A percentile compares a stretch with the other conserved stretches of the same genome.
Conservation (phyloP, 1,284 basidiomycete genomes). For the Fistulinella staudtii region DNA sequence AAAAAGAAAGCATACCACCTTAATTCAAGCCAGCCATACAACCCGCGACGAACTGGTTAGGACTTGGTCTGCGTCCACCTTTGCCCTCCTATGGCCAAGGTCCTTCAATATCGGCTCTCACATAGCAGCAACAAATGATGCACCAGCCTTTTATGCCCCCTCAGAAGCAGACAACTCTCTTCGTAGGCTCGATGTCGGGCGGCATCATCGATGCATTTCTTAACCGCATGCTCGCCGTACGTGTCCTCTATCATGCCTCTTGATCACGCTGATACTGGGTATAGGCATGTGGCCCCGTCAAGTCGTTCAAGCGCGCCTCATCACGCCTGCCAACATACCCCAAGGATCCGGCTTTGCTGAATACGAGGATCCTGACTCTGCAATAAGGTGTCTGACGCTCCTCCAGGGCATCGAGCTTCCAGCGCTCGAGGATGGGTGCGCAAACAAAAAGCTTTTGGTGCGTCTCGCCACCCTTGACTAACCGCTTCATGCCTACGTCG, state of each 20-base stretch:
- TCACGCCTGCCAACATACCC: constrained; percentile 85
- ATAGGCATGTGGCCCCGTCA: constrained; percentile 84
- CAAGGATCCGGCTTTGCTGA: constrained; percentile 96
- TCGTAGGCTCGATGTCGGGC: constrained; percentile 93
- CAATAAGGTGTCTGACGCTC: constrained; percentile 75
- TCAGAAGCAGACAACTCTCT: constrained; percentile 66
- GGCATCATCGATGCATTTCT: constrained; percentile 83
- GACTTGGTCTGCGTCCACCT: constrained; percentile 80
- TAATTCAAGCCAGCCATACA: constrained; percentile 47
- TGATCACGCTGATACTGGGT: background rate
- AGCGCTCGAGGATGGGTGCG: constrained; percentile 78
- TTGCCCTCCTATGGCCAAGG: constrained; percentile 82
- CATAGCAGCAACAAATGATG: constrained; percentile 71
- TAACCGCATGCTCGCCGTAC: constrained; percentile 72
- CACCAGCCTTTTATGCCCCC: constrained; percentile 58
- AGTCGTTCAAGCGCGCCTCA: constrained; percentile 87
- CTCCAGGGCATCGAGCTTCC: constrained; percentile 86
- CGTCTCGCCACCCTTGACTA: constrained; percentile 36
- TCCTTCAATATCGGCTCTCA: constrained; percentile 81
- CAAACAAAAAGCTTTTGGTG: constrained; percentile 84
- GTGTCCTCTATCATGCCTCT: constrained; percentile 29
- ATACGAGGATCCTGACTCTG: constrained; percentile 86
- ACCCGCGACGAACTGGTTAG: constrained; percentile 64
- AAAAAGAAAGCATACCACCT: constrained; percentile 1
- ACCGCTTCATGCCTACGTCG: constrained; percentile 39